These are phyloP conservation scores for Sherardia arvensis DNA, from an alignment of 257 asterid genomes.

Conservation along the genomic window DNA sequence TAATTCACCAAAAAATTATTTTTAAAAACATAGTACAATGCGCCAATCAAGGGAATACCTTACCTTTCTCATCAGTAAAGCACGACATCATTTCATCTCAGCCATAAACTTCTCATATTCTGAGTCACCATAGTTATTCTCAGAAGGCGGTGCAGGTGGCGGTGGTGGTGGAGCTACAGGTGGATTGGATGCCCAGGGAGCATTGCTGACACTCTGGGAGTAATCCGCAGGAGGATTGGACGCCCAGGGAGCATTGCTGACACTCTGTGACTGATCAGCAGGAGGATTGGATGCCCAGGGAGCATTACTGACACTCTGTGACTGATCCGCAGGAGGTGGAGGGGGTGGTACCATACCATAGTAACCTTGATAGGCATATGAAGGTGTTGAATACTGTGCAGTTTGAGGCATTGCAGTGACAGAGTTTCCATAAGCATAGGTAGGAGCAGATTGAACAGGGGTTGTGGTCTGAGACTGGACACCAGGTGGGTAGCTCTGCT, in stretches of 20 bases:
- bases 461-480: slow-evolving; percentile 52
- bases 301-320: slow-evolving; percentile 50
- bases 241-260: slow-evolving; percentile 75
- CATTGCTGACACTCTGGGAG: slow-evolving; percentile 27
- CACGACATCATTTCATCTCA: slow-evolving; percentile 53
- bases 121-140: slow-evolving; percentile 50
- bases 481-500: slow-evolving; percentile 70
- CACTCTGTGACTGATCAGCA: background rate
- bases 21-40: too few species aligned
- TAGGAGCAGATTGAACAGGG: slow-evolving; percentile 47
- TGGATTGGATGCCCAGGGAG: slow-evolving; percentile 77
- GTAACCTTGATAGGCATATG: slow-evolving; percentile 59
- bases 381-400: slow-evolving; percentile 51
- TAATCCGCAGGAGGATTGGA: slow-evolving; percentile 36
- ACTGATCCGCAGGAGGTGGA: slow-evolving; percentile 55
- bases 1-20: background rate
- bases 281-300: slow-evolving; percentile 81
- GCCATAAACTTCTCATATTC: slow-evolving; percentile 98
- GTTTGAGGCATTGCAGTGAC: slow-evolving; percentile 44
- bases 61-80: slow-evolving; percentile 25
- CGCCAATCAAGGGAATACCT: slow-evolving; percentile 1
- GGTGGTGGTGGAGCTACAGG: slow-evolving; percentile 59
- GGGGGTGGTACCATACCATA: slow-evolving; percentile 51
- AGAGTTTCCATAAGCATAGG: slow-evolving; percentile 46
- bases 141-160: slow-evolving; percentile 52